phyloP scores from a whole-genome alignment of 306 rosid species.

The Cicer cuneatum region DNA sequence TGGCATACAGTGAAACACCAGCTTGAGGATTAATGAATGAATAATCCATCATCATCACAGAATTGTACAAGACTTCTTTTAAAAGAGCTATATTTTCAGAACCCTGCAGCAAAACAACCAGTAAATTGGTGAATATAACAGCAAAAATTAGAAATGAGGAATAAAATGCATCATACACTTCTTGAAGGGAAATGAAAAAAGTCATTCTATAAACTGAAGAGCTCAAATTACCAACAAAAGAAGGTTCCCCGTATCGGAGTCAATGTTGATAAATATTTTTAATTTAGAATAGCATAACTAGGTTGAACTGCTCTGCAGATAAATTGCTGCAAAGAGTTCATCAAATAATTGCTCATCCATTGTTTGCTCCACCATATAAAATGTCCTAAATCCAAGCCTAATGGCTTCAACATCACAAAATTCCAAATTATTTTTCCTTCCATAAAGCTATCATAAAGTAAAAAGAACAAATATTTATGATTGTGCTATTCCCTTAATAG shows the following conservation, averaged over 20 bases:
- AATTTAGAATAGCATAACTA: slow-evolving; percentile 33
- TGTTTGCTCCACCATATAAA: slow-evolving; percentile 31
- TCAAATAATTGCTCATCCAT: slow-evolving; percentile 31
- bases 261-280: slow-evolving; percentile 34
- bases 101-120: slow-evolving; percentile 54
- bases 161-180: slow-evolving; percentile 7
- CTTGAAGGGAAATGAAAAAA: slow-evolving; percentile 28
- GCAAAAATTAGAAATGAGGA: not conserved
- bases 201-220: slow-evolving; percentile 26
- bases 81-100: slow-evolving; percentile 59
- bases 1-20: slow-evolving; percentile 49
- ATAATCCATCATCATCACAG: slow-evolving; percentile 58
- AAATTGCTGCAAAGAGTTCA: slow-evolving; percentile 27
- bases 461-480: not conserved
- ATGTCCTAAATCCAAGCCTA: slow-evolving; percentile 38
- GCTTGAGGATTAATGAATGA: slow-evolving; percentile 57
- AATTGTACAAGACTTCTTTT: slow-evolving; percentile 60
- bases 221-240: slow-evolving; percentile 39
- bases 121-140: slow-evolving; percentile 31
- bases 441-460: slow-evolving; percentile 32
- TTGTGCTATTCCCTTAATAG: slow-evolving; percentile 15
- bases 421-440: slow-evolving; percentile 17
- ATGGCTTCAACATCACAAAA: slow-evolving; percentile 3
- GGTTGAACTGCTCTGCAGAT: slow-evolving; percentile 33
- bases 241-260: slow-evolving; percentile 29